phyloP scores from a whole-genome alignment of 2,329 filamentous ascomycete genomes.

The Escovopsis weberi region DNA sequence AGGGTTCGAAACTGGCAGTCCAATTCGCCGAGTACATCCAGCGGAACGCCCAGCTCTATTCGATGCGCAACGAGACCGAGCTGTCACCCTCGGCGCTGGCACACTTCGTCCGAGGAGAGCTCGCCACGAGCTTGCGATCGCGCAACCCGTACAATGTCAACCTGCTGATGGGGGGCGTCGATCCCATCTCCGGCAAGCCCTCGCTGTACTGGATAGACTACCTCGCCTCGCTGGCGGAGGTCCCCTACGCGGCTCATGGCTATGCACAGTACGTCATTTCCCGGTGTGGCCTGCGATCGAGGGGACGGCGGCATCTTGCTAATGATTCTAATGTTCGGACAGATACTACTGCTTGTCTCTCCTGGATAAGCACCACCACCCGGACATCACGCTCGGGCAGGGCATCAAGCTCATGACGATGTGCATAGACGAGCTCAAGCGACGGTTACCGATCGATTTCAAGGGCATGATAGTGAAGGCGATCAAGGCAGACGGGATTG shows the following conservation, averaged over 20 bases:
- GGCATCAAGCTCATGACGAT: conserved; percentile 85
- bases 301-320: conserved; percentile 1
- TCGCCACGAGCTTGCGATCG: conserved; percentile 80
- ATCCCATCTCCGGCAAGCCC: conserved; percentile 81
- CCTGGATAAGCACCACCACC: conserved; percentile 96
- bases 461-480: conserved; percentile 94
- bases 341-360: conserved; percentile 97
- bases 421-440: conserved; percentile 95
- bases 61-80: conserved; percentile 92
- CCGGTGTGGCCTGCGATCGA: not conserved
- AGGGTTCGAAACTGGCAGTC: conserved; percentile 37
- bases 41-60: conserved; percentile 95
- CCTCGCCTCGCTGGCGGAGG: conserved; percentile 70
- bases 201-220: conserved; percentile 96
- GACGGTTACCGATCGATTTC: conserved; percentile 94
- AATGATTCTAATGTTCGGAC: conserved; percentile 1
- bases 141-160: conserved; percentile 95
- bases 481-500: conserved; percentile 84
- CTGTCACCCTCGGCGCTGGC: conserved; percentile 80
- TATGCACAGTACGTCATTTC: conserved; percentile 70
- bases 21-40: conserved; percentile 99
- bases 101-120: conserved; percentile 85
- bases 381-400: conserved; percentile 76
- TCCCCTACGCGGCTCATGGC: conserved; percentile 93
- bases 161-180: conserved; percentile 83